Conservation (phyloP, 2,329 filamentous ascomycete genomes). For the Orbilia quercus region DNA sequence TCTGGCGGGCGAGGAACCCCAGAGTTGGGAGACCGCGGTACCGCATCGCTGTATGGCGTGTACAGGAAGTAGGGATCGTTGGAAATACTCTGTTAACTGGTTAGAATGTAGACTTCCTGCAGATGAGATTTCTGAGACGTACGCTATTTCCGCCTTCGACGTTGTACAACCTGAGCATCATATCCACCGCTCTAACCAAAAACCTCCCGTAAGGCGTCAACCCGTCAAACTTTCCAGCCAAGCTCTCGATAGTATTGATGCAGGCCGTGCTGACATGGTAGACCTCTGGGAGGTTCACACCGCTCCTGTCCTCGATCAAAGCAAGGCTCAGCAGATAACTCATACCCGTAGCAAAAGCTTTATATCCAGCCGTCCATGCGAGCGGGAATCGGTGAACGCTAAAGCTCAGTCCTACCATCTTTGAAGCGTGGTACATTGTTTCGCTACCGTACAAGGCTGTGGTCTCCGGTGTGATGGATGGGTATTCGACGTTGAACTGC, state of each 20-base stretch:
- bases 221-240: constrained; percentile 47
- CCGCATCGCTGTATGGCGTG: constrained; percentile 42
- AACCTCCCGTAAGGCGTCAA: constrained; percentile 35
- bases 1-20: constrained; percentile 43
- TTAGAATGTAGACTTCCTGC: not conserved
- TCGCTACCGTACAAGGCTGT: constrained; percentile 23
- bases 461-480: constrained; percentile 31
- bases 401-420: constrained; percentile 53
- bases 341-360: constrained; percentile 49
- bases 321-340: constrained; percentile 43
- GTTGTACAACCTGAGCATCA: constrained; percentile 52
- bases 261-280: constrained; percentile 49
- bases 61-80: constrained; percentile 49
- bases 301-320: constrained; percentile 26
- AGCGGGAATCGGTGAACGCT: constrained; percentile 42
- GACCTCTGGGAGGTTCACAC: constrained; percentile 32
- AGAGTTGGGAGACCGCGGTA: constrained; percentile 49
- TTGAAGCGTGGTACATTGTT: constrained; percentile 35
- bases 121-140: not conserved
- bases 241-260: constrained; percentile 47
- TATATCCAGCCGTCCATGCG: constrained; percentile 53
- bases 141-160: constrained; percentile 44
- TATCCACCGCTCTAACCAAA: constrained; percentile 42
- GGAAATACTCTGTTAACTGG: constrained; percentile 26
- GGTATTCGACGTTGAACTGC: constrained; percentile 48